Conservation (phyloP, 164 flowering plant species). For the Tinospora cordifolia region DNA sequence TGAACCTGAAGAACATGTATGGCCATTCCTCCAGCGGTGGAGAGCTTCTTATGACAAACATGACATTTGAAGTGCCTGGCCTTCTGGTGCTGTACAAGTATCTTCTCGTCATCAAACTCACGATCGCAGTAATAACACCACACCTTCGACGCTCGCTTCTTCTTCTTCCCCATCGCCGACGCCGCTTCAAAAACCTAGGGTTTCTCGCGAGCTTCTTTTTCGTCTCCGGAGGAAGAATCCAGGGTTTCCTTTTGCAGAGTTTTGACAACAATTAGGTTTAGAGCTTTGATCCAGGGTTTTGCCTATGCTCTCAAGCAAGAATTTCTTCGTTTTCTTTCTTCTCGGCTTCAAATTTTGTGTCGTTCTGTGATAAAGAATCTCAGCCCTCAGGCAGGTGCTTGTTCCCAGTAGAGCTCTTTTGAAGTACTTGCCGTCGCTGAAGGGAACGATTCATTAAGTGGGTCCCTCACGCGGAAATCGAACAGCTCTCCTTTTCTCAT, state of each 20-base stretch:
- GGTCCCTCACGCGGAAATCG: too few relatives aligned
- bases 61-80: conserved; percentile 99
- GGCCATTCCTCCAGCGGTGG: conserved; percentile 96
- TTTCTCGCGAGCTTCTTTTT: not conserved
- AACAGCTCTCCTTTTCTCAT: too few relatives aligned
- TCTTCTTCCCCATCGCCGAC: conserved; percentile 41
- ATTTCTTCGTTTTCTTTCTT: not conserved
- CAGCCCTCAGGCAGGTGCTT: too few relatives aligned
- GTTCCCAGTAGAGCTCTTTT: too few relatives aligned
- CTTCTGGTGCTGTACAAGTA: conserved; percentile 93
- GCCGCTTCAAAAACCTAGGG: conserved; percentile 4
- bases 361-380: not conserved
- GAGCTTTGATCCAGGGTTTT: not conserved
- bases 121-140: conserved; percentile 98
- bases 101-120: conserved; percentile 98
- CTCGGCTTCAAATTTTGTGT: not conserved
- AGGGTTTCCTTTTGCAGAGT: not conserved
- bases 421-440: too few relatives aligned
- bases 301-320: not conserved
- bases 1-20: conserved; percentile 98
- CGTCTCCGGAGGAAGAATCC: not conserved
- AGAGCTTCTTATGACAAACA: conserved; percentile 95
- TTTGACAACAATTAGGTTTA: not conserved
- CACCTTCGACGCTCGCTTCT: conserved; percentile 82
- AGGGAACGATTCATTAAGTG: too few relatives aligned